Evolutionary conservation across 2,329 filamentous ascomycete genomes (phyloP).

Genomic region (Aspergillus sp.): DNA sequence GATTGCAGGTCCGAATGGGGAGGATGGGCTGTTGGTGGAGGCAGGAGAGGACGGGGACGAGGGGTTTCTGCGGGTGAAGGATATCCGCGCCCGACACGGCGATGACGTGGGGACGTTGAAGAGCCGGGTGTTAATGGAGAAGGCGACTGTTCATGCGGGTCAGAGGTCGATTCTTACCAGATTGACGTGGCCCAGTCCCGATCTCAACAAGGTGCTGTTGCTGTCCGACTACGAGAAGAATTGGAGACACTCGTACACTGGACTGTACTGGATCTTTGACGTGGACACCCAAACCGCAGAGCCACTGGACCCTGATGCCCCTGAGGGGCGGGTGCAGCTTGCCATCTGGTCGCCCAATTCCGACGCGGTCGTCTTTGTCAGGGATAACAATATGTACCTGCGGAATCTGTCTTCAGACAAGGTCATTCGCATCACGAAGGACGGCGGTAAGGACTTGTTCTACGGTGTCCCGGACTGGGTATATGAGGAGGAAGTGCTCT

Average conservation of each 20-base stretch:
- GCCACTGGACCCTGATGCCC: conserved; percentile 69
- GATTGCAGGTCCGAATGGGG: conserved; percentile 46
- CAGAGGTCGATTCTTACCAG: conserved; percentile 56
- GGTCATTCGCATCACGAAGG: conserved; percentile 72
- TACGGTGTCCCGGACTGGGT: conserved; percentile 98
- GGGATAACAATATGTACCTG: conserved; percentile 85
- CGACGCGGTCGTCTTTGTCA: conserved; percentile 83
- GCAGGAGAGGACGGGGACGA: conserved; percentile 57
- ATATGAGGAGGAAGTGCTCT: conserved; percentile 83
- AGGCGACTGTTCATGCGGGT: conserved; percentile 59
- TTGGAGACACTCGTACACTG: conserved; percentile 88
- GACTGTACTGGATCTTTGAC: conserved; percentile 87
- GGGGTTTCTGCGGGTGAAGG: conserved; percentile 80
- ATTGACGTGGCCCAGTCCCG: conserved; percentile 70
- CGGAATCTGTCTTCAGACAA: conserved; percentile 61
- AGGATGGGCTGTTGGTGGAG: conserved; percentile 81
- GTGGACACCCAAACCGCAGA: conserved; percentile 75
- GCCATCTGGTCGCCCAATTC: conserved; percentile 87
- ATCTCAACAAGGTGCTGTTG: conserved; percentile 85
- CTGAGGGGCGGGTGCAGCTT: conserved; percentile 69
- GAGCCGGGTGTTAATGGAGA: conserved; percentile 73
- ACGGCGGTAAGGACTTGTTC: conserved; percentile 85
- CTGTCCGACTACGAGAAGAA: conserved; percentile 69
- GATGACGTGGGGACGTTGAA: conserved; percentile 44
- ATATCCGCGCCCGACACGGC: conserved; percentile 63